Base-by-base conservation (phyloP, 2,329 filamentous ascomycete species). In the Aureobasidium sp. region DNA sequence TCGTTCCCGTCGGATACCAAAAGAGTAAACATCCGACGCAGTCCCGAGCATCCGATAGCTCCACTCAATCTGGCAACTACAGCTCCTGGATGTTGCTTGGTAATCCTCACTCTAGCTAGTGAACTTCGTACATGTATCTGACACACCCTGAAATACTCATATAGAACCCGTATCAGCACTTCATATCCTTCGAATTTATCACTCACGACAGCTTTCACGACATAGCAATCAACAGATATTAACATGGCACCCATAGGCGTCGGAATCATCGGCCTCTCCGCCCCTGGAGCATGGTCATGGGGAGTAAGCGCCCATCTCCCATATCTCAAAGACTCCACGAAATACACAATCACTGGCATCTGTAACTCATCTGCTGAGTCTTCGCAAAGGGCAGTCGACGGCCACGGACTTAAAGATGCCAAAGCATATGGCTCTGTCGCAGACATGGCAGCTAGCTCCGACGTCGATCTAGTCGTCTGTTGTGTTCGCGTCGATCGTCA, bases 261-360 rank as follows among this genome's bases (percentile, higher is more conserved):
- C 15, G 84, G 78, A 30, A 74, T 86, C n/a, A 76, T 85, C 62
- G 84, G 83, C 47, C 81, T 86, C 55, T 85, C 82, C 1, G 73
- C 79, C 59, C 77, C 76, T 21, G 21, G 21, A 4, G 77, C 78
- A 0, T 27, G 25, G 10, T 58, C 54, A 5, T 87, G 84, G 84
- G 83, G 82, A 4, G 75, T 73, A 32, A 66, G 68, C 27, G 82
- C 80, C 2, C 84, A 87, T 66, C 77, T 86, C 0, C 83, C 85
- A 0, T 86, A 86, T 67, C 79, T 87, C 4, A 81, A 81, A 0
- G 67, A 68, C 3, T 69, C 70, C 1, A 57, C 72, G 4, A 69
- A 73, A 7, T 82, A 80, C 68, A 70, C 76, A 36, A 76, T 83
- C 62, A 74, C 76, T n/a, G 80, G 79, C 3, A 70, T 83, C 1